Evolutionary conservation across 805 yeast species (phyloP).

Genomic region (Zygosaccharomyces bisporus): DNA sequence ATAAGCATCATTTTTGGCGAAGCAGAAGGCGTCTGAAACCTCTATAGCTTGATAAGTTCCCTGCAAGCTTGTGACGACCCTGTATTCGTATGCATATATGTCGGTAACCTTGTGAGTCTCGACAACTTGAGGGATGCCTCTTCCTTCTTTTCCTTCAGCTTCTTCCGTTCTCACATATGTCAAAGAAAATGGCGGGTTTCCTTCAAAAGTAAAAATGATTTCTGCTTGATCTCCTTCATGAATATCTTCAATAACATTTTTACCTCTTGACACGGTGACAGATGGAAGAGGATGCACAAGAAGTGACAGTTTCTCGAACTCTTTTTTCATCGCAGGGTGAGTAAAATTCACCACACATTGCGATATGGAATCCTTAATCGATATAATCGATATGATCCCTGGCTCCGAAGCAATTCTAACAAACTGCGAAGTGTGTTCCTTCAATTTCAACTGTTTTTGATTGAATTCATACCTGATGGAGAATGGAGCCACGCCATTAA

Average conservation of each 20-base stretch:
- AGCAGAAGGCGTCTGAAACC: constrained; percentile 81
- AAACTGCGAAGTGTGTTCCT: constrained; percentile 46
- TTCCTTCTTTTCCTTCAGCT: constrained; percentile 38
- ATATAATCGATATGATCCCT: constrained; percentile 65
- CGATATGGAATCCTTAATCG: constrained; percentile 70
- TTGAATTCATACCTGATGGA: constrained; percentile 71
- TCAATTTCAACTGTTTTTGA: constrained; percentile 54
- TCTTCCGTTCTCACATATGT: constrained; percentile 75
- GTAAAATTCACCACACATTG: constrained; percentile 66
- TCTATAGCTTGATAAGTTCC: constrained; percentile 93
- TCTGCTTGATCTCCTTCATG: constrained; percentile 95
- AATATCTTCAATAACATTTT: constrained; percentile 67
- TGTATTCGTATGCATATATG: constrained; percentile 64
- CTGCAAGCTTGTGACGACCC: constrained; percentile 74
- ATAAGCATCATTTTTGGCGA: constrained; percentile 41
- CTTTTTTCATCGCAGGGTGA: constrained; percentile 33
- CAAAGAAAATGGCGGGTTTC: constrained; percentile 86
- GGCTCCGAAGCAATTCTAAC: constrained; percentile 75
- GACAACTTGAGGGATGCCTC: constrained; percentile 53
- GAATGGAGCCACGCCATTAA: constrained; percentile 80
- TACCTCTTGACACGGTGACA: constrained; percentile 82
- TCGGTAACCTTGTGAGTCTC: constrained; percentile 56
- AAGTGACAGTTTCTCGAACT: constrained; percentile 36
- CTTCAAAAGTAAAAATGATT: constrained; percentile 73
- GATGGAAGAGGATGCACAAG: constrained; percentile 61